Base-by-base conservation (phyloP, 2,329 filamentous ascomycete genomes). In the Fusarium sacchari region DNA sequence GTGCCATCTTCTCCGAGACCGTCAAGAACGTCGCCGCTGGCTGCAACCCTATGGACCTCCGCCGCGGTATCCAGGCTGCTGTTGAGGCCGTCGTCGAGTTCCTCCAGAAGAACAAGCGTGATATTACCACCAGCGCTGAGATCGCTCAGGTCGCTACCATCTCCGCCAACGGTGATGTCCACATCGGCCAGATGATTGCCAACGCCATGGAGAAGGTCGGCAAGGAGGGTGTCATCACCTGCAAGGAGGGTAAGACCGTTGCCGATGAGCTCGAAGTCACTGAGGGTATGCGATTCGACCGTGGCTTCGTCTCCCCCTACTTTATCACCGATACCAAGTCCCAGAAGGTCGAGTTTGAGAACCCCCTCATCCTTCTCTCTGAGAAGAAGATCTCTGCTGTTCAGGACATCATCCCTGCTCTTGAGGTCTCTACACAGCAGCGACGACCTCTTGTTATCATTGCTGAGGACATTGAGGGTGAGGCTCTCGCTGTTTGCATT, bases 351-450 rank as follows among this genome's bases (percentile, higher is more conserved):
- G 96, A 99, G 88, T 99, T 99, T 78, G 96, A 99, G 92, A 98
- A 99, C 91, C 96, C 96, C 76, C 87, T 99, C 82, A 96, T 99
- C 83, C 93, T 99, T 57, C 94, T 99, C 63, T 98, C 96, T 14
- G 96, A 99, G 91, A 98, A 98, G 94, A 99, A 99, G 92, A 99
- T 99, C 86, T 99, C 96, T 59, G 94, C 95, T 69, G 96, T 98
- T 68, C 96, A 98, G 88, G 96, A 99, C 85, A 98, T 99, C 82
- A 96, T 99, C 81, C 96, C 96, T 75, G 95, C 96, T 75, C 94
- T 99, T 65, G 96, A 99, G 89, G 94, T 94, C 78, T 98, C 96
- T 67, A 97, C 96, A 79, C 95, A 97, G 86, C 90, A 94, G 83
- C 95, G 96, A 84, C 94, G 96, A 76, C 96, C 96, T 75, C 93